These are phyloP conservation scores for Babjeviella inositovora DNA, from an alignment of 805 yeast species.

Conservation along the genomic window DNA sequence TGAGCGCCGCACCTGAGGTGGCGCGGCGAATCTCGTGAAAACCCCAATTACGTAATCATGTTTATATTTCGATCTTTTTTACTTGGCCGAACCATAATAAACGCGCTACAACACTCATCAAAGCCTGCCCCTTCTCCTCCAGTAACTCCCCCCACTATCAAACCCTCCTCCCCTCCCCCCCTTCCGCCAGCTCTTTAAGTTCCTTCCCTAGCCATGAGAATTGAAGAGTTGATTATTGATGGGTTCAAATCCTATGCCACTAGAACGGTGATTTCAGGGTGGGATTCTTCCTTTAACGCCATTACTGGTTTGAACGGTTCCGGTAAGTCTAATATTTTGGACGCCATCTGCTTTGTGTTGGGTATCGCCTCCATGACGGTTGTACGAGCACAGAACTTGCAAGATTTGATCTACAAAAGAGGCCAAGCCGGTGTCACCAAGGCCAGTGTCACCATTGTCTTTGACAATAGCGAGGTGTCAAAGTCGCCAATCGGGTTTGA, in stretches of 20 bases:
- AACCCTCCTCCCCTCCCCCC: no score
- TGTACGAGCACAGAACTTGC: slow-evolving; percentile 84
- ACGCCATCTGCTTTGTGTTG: slow-evolving; percentile 95
- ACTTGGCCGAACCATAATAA: no score
- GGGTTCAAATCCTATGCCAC: slow-evolving; percentile 97
- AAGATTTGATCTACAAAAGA: slow-evolving; percentile 88
- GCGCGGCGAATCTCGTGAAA: no score
- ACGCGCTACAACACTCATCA: no score
- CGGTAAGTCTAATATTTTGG: slow-evolving; percentile 91
- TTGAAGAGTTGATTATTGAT: slow-evolving; percentile 92
- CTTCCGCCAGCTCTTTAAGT: no score
- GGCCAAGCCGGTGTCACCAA: slow-evolving; percentile 98
- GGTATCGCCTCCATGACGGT: slow-evolving; percentile 93
- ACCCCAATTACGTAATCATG: no score
- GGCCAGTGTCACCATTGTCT: slow-evolving; percentile 92
- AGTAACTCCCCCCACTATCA: no score
- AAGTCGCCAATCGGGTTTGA: slow-evolving; percentile 84
- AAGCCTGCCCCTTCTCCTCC: no score
- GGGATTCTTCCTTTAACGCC: slow-evolving; percentile 97
- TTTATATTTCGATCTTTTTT: no score
- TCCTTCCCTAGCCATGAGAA: slow-evolving; percentile 56
- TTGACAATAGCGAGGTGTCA: slow-evolving; percentile 65
- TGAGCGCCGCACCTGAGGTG: no score
- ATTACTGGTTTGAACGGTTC: slow-evolving; percentile 97
- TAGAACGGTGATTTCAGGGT: slow-evolving; percentile 83